These are phyloP conservation scores for Lentinula sp. DNA, from an alignment of 768 basidiomycete genomes.

Conservation along the genomic window DNA sequence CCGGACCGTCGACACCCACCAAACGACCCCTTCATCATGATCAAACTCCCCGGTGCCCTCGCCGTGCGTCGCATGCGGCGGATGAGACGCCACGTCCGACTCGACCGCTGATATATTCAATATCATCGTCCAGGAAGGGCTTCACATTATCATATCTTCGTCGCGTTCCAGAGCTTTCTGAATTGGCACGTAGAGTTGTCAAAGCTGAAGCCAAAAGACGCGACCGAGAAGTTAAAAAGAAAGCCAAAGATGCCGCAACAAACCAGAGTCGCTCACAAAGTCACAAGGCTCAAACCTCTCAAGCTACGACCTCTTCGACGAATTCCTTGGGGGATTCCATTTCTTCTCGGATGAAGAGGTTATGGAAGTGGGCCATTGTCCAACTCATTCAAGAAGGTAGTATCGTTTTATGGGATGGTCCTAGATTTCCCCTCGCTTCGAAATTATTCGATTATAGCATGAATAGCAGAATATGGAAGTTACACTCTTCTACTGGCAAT, in stretches of 20 bases:
- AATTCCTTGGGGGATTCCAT: slow-evolving; percentile 16
- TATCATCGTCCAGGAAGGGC: slow-evolving; percentile 26
- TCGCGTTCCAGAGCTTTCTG: slow-evolving; percentile 66
- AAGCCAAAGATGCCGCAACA: slow-evolving; percentile 24
- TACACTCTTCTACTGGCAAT: slow-evolving; percentile 13
- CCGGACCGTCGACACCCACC: slow-evolving; percentile 27
- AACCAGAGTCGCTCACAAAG: slow-evolving; percentile 6
- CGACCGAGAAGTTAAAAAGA: slow-evolving; percentile 42
- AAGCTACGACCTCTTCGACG: neutral
- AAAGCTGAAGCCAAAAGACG: slow-evolving; percentile 53
- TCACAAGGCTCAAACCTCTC: neutral
- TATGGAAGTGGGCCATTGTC: slow-evolving; percentile 61
- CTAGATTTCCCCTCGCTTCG: slow-evolving; percentile 30
- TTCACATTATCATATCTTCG: slow-evolving; percentile 73
- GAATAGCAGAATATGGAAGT: slow-evolving; percentile 40
- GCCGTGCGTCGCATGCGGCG: neutral
- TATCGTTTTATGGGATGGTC: slow-evolving; percentile 69
- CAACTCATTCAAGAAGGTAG: slow-evolving; percentile 68
- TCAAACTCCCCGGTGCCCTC: neutral
- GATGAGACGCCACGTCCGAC: slow-evolving; percentile 22
- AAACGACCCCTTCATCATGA: slow-evolving; percentile 15
- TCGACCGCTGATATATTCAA: neutral
- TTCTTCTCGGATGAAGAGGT: slow-evolving; percentile 51
- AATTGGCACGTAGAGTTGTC: slow-evolving; percentile 61
- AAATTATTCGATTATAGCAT: slow-evolving; percentile 11